Conservation (phyloP, 2,329 filamentous ascomycete genomes). For the Aspergillus tamarii region DNA sequence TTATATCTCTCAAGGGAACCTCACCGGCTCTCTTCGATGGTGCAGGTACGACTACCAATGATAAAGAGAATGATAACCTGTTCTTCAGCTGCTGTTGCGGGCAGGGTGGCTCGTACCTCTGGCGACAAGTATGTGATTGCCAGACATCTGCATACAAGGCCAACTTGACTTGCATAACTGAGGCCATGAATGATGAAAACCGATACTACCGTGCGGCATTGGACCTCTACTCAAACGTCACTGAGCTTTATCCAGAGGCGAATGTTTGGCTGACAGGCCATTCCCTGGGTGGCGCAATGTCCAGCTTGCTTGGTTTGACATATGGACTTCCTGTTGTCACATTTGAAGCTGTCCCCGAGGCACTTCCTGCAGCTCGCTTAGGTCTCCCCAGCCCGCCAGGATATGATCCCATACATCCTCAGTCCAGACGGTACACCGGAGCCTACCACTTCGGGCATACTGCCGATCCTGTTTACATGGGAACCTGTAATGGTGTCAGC, state of each 20-base stretch:
- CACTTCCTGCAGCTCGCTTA: constrained; percentile 79
- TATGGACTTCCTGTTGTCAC: constrained; percentile 90
- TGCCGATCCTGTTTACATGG: constrained; percentile 92
- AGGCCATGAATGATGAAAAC: constrained; percentile 77
- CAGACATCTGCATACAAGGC: constrained; percentile 84
- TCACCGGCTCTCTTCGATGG: constrained; percentile 91
- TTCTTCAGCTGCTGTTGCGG: constrained; percentile 98
- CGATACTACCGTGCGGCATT: constrained; percentile 88
- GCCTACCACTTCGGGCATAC: constrained; percentile 93
- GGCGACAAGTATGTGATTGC: constrained; percentile 92
- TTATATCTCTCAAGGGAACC: constrained; percentile 92
- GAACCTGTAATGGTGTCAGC: constrained; percentile 86
- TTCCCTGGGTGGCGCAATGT: constrained; percentile 86
- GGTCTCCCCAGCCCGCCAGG: constrained; percentile 85
- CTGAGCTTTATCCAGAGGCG: constrained; percentile 79
- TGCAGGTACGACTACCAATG: constrained; percentile 94
- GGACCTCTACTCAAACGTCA: constrained; percentile 91
- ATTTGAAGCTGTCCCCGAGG: constrained; percentile 91
- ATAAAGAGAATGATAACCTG: constrained; percentile 96
- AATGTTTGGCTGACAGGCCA: constrained; percentile 91
- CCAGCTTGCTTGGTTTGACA: constrained; percentile 84
- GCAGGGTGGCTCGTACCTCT: constrained; percentile 86
- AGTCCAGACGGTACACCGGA: constrained; percentile 73
- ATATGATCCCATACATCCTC: constrained; percentile 69
- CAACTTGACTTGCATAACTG: constrained; percentile 85